Evolutionary conservation across 1,284 basidiomycete species (phyloP), one percentile per base, ranked within the genome.

Genomic region (Tremellales sp.): DNA sequence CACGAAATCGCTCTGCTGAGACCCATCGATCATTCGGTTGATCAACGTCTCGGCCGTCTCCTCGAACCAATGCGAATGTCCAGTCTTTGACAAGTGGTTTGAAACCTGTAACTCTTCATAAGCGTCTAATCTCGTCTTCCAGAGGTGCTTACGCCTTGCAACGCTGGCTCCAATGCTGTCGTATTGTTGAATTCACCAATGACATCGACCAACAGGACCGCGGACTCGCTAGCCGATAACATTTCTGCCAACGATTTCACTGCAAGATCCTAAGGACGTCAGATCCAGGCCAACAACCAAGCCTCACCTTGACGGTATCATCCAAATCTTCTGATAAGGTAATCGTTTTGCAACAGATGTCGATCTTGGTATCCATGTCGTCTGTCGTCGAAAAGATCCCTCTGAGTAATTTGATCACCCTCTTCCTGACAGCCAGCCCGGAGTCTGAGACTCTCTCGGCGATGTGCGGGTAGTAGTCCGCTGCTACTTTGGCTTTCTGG

Each of bases 371-470:
- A 9, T 72, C 61, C 25, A 77, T 71, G 43, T 83, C 56, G 19
- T 79, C 75, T 1, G 83, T 81, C 4, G 83, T 79, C 7, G 70
- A 61, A 65, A 93, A 94, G 58, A 92, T 85, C 13, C 83, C 79
- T 63, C 86, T 89, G 40, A 98, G 77, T 0, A 98, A 77, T 70
- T 93, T 97, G 73, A 98, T 86, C 41, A 95, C 92, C 4, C 95
- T 83, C 65, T 95, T 95, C 27, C 95, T 81, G 2, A 99, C 95
- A 18, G 83, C 82, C 5, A 97, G 77, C 4, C 94, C 92, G 32
- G 91, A 86, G 66, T 98, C 85, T 92, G 56, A 28, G 24, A 6
- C 87, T 8, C 93, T 84, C 47, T 86, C 85, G 3, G 86, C 81
- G 31, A 99, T 86, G 68, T 83, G 83, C 32, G 80, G 78, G 63